A percentile compares a stretch with the other conserved stretches of the same genome.
Conservation (phyloP, 345 rosid species). For the Rhizophora mangle region DNA sequence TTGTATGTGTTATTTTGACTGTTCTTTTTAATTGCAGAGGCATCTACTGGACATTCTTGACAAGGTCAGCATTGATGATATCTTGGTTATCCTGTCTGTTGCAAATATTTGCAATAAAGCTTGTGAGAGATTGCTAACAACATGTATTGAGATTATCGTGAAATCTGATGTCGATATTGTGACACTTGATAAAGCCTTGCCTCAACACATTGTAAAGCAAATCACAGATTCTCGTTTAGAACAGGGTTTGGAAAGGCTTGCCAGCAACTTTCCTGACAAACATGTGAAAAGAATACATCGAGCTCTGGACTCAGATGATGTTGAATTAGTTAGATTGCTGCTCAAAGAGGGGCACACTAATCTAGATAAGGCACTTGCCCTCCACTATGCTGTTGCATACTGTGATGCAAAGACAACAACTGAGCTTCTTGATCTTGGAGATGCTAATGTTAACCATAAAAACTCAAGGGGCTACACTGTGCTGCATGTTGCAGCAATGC, state of each 20-base stretch:
- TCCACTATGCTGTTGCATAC: constrained; percentile 78
- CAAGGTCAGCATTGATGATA: constrained; percentile 53
- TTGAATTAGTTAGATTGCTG: constrained; percentile 77
- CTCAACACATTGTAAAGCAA: constrained; percentile 46
- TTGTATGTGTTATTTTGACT: constrained; percentile 10
- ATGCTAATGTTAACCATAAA: constrained; percentile 59
- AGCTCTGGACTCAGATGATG: constrained; percentile 84
- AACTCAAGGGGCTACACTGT: constrained; percentile 68
- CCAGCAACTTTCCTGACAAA: constrained; percentile 41
- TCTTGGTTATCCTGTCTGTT: constrained; percentile 55
- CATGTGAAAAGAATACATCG: constrained; percentile 60
- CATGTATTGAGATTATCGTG: constrained; percentile 48
- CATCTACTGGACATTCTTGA: constrained; percentile 60
- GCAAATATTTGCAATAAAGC: constrained; percentile 49
- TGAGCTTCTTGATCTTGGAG: constrained; percentile 69
- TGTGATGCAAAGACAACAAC: constrained; percentile 70
- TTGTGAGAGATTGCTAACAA: constrained; percentile 49
- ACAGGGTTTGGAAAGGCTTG: constrained; percentile 36
- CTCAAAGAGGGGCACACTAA: constrained; percentile 60
- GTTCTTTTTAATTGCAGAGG: constrained; percentile 43
- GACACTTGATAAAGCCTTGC: constrained; percentile 63
- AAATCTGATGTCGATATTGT: constrained; percentile 57
- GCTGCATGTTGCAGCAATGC: constrained; percentile 73
- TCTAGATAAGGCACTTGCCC: constrained; percentile 68
- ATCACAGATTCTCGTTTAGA: constrained; percentile 41